A percentile compares a stretch with the other conserved stretches of the same genome.
Evolutionary conservation across 2,329 filamentous ascomycete genomes (phyloP).

Genomic region (Aspergillus awamori): DNA sequence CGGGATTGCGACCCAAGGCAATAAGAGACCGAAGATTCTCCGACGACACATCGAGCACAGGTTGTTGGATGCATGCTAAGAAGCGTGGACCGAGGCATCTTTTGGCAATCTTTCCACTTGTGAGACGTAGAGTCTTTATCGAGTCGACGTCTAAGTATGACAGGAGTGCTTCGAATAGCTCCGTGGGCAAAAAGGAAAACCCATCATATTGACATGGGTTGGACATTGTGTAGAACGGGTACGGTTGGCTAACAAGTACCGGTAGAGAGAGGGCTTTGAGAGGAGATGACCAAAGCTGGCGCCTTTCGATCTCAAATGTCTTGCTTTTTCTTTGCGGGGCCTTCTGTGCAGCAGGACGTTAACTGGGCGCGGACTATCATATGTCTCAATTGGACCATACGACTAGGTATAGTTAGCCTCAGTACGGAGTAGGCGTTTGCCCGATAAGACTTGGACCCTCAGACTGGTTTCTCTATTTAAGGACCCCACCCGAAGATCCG

Average conservation of each 20-base stretch:
- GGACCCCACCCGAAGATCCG: too few species aligned
- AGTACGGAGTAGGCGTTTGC: too few species aligned
- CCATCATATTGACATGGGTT: neutral
- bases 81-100: slow-evolving; percentile 17
- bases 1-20: slow-evolving; percentile 6
- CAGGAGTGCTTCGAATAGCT: slow-evolving; percentile 1
- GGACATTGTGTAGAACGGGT: neutral
- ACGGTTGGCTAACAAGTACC: neutral
- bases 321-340: too few species aligned
- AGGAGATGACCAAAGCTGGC: too few species aligned
- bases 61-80: slow-evolving; percentile 6
- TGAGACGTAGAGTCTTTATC: slow-evolving; percentile 15
- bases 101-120: neutral
- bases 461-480: too few species aligned
- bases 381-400: too few species aligned
- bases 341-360: too few species aligned
- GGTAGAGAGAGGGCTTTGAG: neutral
- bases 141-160: slow-evolving; percentile 14
- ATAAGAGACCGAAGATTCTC: slow-evolving; percentile 9
- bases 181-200: neutral
- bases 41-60: slow-evolving; percentile 1
- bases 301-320: too few species aligned
- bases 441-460: too few species aligned
- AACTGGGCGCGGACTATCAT: too few species aligned
- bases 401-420: too few species aligned